Conservation (phyloP, 495 filamentous ascomycete species). For the Hypomontagnella submonticulosa region DNA sequence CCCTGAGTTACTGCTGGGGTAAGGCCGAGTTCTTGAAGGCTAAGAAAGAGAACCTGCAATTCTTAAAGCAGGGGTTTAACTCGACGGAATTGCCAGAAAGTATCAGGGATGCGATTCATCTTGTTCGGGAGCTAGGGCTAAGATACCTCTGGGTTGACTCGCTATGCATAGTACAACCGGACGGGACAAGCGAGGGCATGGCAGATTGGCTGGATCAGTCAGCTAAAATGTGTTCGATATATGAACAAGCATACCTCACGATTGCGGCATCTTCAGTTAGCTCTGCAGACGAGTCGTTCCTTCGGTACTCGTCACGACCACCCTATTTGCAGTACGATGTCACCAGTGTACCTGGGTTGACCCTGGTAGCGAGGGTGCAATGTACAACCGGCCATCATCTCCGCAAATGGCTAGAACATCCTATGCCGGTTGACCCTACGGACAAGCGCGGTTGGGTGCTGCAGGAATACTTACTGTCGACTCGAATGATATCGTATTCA, state of each 20-base stretch:
- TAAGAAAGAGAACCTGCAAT: neutral
- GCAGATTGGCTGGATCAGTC: conserved; percentile 42
- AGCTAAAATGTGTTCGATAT: conserved; percentile 46
- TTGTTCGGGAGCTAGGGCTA: conserved; percentile 32
- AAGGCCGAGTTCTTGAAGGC: neutral
- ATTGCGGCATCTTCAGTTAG: conserved; percentile 45
- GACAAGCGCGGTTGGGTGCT: conserved; percentile 17
- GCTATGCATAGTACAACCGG: conserved; percentile 43
- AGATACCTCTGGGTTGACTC: conserved; percentile 46
- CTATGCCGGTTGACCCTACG: neutral
- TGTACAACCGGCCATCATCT: conserved; percentile 14
- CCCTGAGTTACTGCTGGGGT: conserved; percentile 25
- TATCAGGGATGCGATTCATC: conserved; percentile 43
- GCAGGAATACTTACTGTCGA: conserved; percentile 15
- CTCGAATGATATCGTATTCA: conserved; percentile 20
- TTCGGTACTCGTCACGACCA: neutral
- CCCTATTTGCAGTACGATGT: neutral
- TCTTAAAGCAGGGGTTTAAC: conserved; percentile 17
- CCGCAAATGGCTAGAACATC: neutral
- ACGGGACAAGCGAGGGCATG: conserved; percentile 4
- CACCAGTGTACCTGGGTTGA: neutral
- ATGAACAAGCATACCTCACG: conserved; percentile 43
- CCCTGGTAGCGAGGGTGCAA: conserved; percentile 1
- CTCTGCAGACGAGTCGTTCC: conserved; percentile 11
- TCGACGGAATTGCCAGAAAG: conserved; percentile 33